phyloP scores from a whole-genome alignment of 257 asterid species.

The Linderniella brevidens region DNA sequence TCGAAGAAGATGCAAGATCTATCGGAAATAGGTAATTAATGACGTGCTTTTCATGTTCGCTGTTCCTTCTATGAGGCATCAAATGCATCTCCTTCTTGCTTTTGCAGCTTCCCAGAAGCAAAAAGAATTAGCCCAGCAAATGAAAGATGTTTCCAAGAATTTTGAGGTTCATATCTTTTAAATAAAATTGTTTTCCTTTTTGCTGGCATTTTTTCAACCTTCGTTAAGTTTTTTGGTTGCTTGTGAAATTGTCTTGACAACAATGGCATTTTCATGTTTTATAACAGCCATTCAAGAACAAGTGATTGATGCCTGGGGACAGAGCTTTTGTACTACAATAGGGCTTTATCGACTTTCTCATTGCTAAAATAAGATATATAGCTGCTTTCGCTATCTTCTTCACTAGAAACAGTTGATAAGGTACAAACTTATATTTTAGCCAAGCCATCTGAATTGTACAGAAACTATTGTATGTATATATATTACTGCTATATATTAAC shows the following conservation, averaged over 20 bases:
- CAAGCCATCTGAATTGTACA: too few species aligned
- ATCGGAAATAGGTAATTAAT: constrained; percentile 32
- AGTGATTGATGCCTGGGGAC: background rate
- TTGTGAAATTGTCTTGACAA: too few species aligned
- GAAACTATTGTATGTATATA: too few species aligned
- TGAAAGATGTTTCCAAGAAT: constrained; percentile 5
- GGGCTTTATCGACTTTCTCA: background rate
- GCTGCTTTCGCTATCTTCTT: too few species aligned
- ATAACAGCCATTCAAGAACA: constrained; percentile 3
- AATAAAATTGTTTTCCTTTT: background rate
- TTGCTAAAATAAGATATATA: background rate
- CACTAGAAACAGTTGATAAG: too few species aligned
- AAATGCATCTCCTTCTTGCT: constrained; percentile 1
- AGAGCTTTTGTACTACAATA: background rate
- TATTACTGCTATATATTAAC: too few species aligned
- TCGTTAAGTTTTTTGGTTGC: background rate
- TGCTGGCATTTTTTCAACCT: too few species aligned
- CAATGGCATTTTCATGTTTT: background rate
- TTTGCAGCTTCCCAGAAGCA: constrained; percentile 48
- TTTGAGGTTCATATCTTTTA: background rate
- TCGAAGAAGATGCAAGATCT: constrained; percentile 43
- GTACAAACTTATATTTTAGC: too few species aligned
- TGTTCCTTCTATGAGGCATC: background rate
- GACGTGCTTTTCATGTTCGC: background rate
- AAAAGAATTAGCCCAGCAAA: constrained; percentile 22